Evolutionary conservation across 345 rosid species (phyloP).

Genomic region (Eucalyptus cloeziana): DNA sequence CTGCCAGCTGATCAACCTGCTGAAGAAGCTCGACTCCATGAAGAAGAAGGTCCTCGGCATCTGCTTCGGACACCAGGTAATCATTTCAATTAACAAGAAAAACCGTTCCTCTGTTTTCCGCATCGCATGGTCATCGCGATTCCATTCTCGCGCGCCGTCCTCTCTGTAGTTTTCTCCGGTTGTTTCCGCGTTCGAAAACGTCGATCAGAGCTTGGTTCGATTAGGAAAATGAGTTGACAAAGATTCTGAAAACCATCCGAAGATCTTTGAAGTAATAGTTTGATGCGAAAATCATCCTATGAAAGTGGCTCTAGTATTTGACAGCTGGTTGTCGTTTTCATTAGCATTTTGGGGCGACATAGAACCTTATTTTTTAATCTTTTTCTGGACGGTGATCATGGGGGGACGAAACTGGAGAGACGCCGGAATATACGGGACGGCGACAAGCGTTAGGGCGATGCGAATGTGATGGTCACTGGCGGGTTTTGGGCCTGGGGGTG

Average conservation of each 20-base stretch:
- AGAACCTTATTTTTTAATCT: background rate
- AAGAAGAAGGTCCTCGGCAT: conserved; percentile 52
- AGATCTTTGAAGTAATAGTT: background rate
- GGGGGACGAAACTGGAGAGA: background rate
- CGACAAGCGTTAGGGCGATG: background rate
- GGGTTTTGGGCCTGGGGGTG: background rate
- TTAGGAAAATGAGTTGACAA: background rate
- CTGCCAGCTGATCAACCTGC: conserved; percentile 24
- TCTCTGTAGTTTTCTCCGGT: background rate
- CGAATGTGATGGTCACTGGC: background rate
- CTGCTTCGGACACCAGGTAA: conserved; percentile 82
- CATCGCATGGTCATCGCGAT: background rate
- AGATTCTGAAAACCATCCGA: background rate
- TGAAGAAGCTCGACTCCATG: conserved; percentile 32
- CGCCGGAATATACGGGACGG: background rate
- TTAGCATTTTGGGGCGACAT: background rate
- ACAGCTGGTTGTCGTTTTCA: background rate
- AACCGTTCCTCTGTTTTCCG: background rate
- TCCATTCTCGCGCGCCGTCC: background rate
- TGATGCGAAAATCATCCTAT: background rate
- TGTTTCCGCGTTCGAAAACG: background rate
- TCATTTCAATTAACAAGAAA: background rate
- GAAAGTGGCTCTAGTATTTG: background rate
- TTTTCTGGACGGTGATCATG: background rate
- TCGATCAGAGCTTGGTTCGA: background rate